Percentiles rank a stretch among this genome's conserved stretches.
These are phyloP conservation scores for Blastobotrys ciferrii DNA, from an alignment of 1,139 yeast species.

Conservation along the genomic window DNA sequence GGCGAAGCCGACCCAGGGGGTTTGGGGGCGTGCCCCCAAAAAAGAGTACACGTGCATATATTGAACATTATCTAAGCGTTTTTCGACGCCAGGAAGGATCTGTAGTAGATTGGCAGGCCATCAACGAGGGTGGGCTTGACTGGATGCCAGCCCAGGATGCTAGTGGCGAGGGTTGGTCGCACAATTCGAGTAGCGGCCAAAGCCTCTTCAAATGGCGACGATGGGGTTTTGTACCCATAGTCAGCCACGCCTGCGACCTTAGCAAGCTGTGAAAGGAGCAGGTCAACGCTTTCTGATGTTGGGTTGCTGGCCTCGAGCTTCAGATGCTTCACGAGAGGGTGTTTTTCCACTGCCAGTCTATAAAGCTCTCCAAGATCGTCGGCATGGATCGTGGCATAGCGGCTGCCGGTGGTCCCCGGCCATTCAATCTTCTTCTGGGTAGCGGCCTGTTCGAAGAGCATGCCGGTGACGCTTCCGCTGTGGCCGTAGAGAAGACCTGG, in stretches of 20 bases:
- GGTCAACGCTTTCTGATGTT: constrained; percentile 7
- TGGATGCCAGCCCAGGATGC: constrained; percentile 9
- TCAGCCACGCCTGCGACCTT: background rate
- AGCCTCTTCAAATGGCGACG: constrained; percentile 6
- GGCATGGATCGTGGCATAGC: constrained; percentile 10
- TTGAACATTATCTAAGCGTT: constrained; percentile 35
- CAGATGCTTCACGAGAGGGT: constrained; percentile 7
- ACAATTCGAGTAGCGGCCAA: constrained; percentile 8
- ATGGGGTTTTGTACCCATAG: constrained; percentile 5
- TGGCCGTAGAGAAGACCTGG: constrained; percentile 9
- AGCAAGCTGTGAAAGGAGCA: constrained; percentile 7
- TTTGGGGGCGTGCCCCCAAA: too few relatives aligned
- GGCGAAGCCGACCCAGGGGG: too few relatives aligned
- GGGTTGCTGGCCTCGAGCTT: constrained; percentile 11
- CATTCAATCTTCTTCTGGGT: constrained; percentile 6
- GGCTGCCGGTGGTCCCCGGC: constrained; percentile 11
- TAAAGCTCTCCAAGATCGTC: constrained; percentile 10
- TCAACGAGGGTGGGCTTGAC: constrained; percentile 8
- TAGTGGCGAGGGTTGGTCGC: constrained; percentile 4
- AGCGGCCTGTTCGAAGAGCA: constrained; percentile 9
- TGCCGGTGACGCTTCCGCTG: constrained; percentile 9
- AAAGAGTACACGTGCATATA: too few relatives aligned
- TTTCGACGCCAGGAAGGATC: constrained; percentile 1
- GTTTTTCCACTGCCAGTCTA: constrained; percentile 9
- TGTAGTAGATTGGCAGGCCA: constrained; percentile 8